phyloP scores from a whole-genome alignment of 2,329 filamentous ascomycete genomes.

The Cladosporium oxysporum region DNA sequence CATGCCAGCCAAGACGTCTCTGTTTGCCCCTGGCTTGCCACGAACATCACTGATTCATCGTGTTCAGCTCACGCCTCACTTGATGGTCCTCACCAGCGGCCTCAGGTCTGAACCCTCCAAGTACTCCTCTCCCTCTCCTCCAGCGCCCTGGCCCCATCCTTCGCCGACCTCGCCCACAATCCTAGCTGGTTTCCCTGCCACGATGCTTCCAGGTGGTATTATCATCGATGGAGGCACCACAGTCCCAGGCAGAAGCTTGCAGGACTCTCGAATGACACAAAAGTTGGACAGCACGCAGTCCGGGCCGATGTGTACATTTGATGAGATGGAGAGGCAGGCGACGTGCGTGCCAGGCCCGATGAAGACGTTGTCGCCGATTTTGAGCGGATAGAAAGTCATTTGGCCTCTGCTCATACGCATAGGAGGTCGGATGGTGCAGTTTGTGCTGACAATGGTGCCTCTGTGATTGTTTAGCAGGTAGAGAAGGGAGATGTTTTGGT shows the following conservation, averaged over 20 bases:
- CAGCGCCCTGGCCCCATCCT: constrained; percentile 54
- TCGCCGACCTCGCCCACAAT: constrained; percentile 81
- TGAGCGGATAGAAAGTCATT: constrained; percentile 81
- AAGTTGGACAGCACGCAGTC: constrained; percentile 80
- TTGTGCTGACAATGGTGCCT: constrained; percentile 84
- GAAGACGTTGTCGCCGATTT: constrained; percentile 93
- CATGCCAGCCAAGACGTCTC: not conserved
- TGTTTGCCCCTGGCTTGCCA: not conserved
- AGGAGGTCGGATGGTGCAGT: constrained; percentile 78
- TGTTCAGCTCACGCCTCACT: constrained; percentile 27
- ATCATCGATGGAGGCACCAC: constrained; percentile 88
- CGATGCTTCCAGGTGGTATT: constrained; percentile 86
- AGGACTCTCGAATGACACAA: constrained; percentile 90
- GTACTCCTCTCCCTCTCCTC: constrained; percentile 47
- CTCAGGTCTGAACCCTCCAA: constrained; percentile 54
- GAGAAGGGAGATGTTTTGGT: not conserved
- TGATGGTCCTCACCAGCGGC: constrained; percentile 50
- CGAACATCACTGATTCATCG: not conserved
- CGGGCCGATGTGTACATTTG: constrained; percentile 81
- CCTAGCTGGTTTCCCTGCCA: constrained; percentile 78
- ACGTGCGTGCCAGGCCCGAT: constrained; percentile 69
- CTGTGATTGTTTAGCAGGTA: constrained; percentile 42
- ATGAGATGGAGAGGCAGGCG: constrained; percentile 80
- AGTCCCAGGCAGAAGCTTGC: constrained; percentile 79
- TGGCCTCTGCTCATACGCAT: constrained; percentile 70